Evolutionary conservation across 2,329 filamentous ascomycete genomes (phyloP).

Genomic region (Talaromyces atroroseus): DNA sequence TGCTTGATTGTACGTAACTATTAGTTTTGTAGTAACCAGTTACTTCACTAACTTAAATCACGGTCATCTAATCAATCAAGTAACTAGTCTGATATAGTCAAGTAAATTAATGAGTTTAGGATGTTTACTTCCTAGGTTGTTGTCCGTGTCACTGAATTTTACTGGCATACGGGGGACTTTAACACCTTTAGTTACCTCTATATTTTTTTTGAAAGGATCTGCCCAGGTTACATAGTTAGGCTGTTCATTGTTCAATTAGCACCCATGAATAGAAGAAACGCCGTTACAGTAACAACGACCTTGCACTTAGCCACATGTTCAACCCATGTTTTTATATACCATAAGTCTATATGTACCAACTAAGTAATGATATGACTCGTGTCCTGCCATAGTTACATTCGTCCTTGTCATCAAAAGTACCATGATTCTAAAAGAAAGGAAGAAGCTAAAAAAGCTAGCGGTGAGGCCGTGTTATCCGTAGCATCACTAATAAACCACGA

Average conservation of each 20-base stretch:
- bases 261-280: no score
- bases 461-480: not conserved
- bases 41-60: no score
- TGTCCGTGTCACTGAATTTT: not conserved
- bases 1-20: not conserved
- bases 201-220: no score
- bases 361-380: not conserved
- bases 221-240: no score
- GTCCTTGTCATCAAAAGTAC: not conserved
- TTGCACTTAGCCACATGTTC: no score
- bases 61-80: no score
- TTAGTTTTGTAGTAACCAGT: no score
- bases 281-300: no score
- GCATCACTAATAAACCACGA: not conserved
- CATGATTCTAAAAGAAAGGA: not conserved
- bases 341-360: not conserved
- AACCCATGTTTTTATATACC: not conserved
- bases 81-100: no score
- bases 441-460: not conserved
- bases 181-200: no score
- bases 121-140: not conserved
- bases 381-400: not conserved
- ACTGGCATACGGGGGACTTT: not conserved
- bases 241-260: no score
- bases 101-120: not conserved